Base-by-base conservation (phyloP, 2,329 filamentous ascomycete species). In the Penicillium sp. region DNA sequence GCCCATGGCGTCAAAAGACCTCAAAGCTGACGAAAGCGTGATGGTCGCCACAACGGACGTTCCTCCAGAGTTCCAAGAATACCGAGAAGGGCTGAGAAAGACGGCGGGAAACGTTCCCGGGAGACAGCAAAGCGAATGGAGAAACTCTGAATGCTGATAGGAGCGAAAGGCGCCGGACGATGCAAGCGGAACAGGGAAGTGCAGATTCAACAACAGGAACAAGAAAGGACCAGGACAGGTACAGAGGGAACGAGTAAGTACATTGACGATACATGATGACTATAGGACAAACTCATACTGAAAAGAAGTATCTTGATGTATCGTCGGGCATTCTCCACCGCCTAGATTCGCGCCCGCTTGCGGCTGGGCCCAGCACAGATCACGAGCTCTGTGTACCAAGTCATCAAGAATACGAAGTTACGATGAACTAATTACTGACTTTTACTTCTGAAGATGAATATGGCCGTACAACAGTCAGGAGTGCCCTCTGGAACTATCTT, bases 1-100 rank as follows among this genome's bases (percentile, higher is more conserved):
- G 65, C 64, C 58, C 62, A 68, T 70, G 68, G 37, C 52, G 38
- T n/a, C 16, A 25, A 43, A 30, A 42, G 26, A 22, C 22, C 14
- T 25, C 7, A 54, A 26, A n/a, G 45, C 52, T 43, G 52, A 73
- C 70, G 66, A 67, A 72, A 67, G 70, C 69, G 67, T 71, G 51
- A 53, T 54, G 25, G 43, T 59, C 35, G 55, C 59, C 59, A 58
- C 42, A 40, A 55, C 45, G 22, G 43, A 42, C 43, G 6, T 28
- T 52, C 22, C 28, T 19, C 22, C 10, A 4, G 25, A 8, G 14
- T 33, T 30, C 48, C 28, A 19, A 51, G 30, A 51, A 14, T 33
- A 22, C 48, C 30, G 6, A 22, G 30, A 35, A 51, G 14, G n/a
- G 22, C 33, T 37, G 13, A 35, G 30, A 35, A 51, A 22, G n/a